phyloP scores from a whole-genome alignment of 805 yeast genomes.

The Candida khao-thaluensis region DNA sequence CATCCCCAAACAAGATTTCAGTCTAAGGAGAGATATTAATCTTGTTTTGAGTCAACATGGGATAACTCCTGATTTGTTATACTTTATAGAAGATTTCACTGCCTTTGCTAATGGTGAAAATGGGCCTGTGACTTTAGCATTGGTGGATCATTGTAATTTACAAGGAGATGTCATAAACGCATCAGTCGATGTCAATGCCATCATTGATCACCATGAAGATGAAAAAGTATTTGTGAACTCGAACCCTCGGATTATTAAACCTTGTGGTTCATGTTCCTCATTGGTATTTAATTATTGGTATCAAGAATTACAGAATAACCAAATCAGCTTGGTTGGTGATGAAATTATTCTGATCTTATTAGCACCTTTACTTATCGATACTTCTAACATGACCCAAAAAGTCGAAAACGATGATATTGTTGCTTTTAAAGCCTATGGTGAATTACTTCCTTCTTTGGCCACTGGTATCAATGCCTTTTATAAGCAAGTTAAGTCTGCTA shows the following conservation, averaged over 20 bases:
- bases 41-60: constrained; percentile 48
- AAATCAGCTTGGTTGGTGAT: constrained; percentile 17
- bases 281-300: constrained; percentile 67
- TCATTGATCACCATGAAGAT: constrained; percentile 90
- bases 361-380: constrained; percentile 76
- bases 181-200: constrained; percentile 30
- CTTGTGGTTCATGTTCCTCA: constrained; percentile 78
- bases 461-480: not conserved
- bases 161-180: constrained; percentile 46
- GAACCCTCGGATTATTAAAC: constrained; percentile 58
- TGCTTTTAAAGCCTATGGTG: constrained; percentile 41
- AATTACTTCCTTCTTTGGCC: not conserved
- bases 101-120: not conserved
- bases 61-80: constrained; percentile 49
- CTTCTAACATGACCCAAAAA: constrained; percentile 62
- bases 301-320: constrained; percentile 17
- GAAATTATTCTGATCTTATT: constrained; percentile 49
- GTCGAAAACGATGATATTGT: constrained; percentile 59
- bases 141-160: constrained; percentile 82
- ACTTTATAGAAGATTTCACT: constrained; percentile 66
- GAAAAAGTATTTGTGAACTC: constrained; percentile 49
- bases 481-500: constrained; percentile 42
- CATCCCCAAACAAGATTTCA: constrained; percentile 64
- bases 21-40: constrained; percentile 68
- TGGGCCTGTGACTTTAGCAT: constrained; percentile 41